phyloP scores from a whole-genome alignment of 129 eudicot species.

The Pittosporum tobira region DNA sequence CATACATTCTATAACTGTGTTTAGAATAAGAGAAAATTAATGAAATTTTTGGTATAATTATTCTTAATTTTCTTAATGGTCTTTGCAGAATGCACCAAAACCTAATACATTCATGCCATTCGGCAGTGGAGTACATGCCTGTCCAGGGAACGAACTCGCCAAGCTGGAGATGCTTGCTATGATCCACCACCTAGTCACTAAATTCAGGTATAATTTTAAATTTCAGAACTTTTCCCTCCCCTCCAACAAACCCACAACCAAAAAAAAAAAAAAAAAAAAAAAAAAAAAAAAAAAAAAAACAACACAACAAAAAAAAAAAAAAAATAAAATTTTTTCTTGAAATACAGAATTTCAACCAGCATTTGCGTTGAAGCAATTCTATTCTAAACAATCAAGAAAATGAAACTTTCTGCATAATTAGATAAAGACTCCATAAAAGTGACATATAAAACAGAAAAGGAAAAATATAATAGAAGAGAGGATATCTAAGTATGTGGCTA shows the following conservation, averaged over 20 bases:
- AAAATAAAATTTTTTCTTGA: too few species aligned
- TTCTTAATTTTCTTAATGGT: background rate
- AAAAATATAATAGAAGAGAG: background rate
- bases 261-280: too few species aligned
- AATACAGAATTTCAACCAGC: too few species aligned
- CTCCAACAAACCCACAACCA: too few species aligned
- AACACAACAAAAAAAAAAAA: too few species aligned
- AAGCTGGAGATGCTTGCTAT: slow-evolving; percentile 72
- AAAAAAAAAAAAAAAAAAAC: too few species aligned
- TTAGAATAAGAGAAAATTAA: background rate
- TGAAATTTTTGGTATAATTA: background rate
- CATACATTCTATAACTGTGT: background rate
- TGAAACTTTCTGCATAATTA: slow-evolving; percentile 2
- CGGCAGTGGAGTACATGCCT: slow-evolving; percentile 80
- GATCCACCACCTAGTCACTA: slow-evolving; percentile 64
- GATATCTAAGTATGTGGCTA: slow-evolving; percentile 17
- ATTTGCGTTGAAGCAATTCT: too few species aligned
- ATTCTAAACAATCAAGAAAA: too few species aligned
- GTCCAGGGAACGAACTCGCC: slow-evolving; percentile 87
- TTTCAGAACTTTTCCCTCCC: background rate
- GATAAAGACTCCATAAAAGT: background rate
- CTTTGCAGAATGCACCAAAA: slow-evolving; percentile 46
- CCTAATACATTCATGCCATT: slow-evolving; percentile 92
- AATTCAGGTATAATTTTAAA: slow-evolving; percentile 43
- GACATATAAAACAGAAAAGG: background rate